Conservation (phyloP, 2,329 filamentous ascomycete species). For the Fusarium sp. region DNA sequence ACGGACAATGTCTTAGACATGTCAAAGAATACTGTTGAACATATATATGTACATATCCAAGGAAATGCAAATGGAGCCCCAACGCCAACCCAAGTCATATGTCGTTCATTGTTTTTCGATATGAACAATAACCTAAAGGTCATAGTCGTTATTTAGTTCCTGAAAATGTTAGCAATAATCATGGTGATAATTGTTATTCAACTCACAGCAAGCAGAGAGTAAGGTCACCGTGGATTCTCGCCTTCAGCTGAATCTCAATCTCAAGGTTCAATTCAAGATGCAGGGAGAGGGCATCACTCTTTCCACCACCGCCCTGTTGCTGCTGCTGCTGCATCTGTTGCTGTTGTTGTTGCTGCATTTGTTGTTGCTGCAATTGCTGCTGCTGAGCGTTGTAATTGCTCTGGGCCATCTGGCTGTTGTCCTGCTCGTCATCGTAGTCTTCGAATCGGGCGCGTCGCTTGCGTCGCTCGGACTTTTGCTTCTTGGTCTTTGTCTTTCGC, state of each 20-base stretch:
- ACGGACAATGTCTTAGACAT: slow-evolving; percentile 3
- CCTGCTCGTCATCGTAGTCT: slow-evolving; percentile 24
- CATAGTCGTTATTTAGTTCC: slow-evolving; percentile 22
- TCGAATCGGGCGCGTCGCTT: slow-evolving; percentile 31
- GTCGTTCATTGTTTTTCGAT: slow-evolving; percentile 1
- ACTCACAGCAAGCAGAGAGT: slow-evolving; percentile 74
- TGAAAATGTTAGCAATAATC: not conserved
- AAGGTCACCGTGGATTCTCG: slow-evolving; percentile 84
- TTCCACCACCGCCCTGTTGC: slow-evolving; percentile 33
- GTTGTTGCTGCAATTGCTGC: slow-evolving; percentile 29
- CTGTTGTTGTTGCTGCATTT: slow-evolving; percentile 23
- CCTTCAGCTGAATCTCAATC: slow-evolving; percentile 85
- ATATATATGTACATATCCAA: slow-evolving; percentile 2
- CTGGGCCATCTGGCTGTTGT: slow-evolving; percentile 27
- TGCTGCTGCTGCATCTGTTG: slow-evolving; percentile 20
- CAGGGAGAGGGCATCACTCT: slow-evolving; percentile 63
- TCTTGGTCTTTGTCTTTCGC: slow-evolving; percentile 34
- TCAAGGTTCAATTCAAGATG: slow-evolving; percentile 83
- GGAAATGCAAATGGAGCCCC: slow-evolving; percentile 12
- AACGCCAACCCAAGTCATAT: slow-evolving; percentile 22
- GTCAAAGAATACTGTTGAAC: slow-evolving; percentile 11
- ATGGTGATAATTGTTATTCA: not conserved
- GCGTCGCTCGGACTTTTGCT: slow-evolving; percentile 31
- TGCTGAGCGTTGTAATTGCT: slow-evolving; percentile 25
- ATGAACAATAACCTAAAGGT: not conserved